phyloP scores from a whole-genome alignment of 2,329 filamentous ascomycete species.

The Paraphaeosphaeria sporulosa region DNA sequence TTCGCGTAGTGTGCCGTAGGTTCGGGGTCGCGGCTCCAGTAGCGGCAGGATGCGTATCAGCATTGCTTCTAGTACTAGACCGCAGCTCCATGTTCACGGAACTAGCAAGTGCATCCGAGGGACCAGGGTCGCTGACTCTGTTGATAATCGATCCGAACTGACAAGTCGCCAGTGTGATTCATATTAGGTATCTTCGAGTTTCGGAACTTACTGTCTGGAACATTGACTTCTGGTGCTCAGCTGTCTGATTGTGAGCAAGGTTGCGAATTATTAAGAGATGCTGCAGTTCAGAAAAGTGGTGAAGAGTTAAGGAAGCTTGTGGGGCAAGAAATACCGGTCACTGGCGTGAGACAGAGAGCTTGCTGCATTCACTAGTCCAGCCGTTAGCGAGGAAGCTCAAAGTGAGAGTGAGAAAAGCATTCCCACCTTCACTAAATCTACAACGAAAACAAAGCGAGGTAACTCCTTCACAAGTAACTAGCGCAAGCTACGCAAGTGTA shows the following conservation, averaged over 20 bases:
- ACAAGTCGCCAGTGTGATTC: background rate
- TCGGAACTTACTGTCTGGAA: background rate
- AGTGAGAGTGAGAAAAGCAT: too few relatives aligned
- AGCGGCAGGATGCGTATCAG: background rate
- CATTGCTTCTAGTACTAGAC: background rate
- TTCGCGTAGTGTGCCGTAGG: background rate
- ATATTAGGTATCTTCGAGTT: background rate
- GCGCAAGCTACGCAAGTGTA: background rate
- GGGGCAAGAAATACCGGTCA: too few relatives aligned
- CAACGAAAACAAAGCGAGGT: too few relatives aligned
- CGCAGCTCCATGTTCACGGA: background rate
- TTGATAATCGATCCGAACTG: background rate
- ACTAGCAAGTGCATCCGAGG: background rate
- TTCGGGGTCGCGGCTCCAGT: background rate
- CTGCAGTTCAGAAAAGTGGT: too few relatives aligned
- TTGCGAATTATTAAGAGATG: too few relatives aligned
- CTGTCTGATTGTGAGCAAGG: too few relatives aligned
- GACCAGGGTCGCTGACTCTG: background rate
- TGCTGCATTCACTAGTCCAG: too few relatives aligned
- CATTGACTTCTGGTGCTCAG: background rate
- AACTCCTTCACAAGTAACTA: too few relatives aligned
- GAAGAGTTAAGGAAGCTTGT: too few relatives aligned
- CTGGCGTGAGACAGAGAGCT: too few relatives aligned
- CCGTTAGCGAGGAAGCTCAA: too few relatives aligned
- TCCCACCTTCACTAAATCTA: too few relatives aligned